Conservation (phyloP, 129 eudicot species). For the sunflower (Helianthus annuus) region HanXRQr2.0-SUNRISE NC_035445.2:132365481-132365980, state of each 20-base stretch:
- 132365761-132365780: constrained; percentile 43
- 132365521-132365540: too few relatives aligned
- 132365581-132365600: constrained; percentile 41
- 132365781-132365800: constrained; percentile 43
- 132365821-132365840: constrained; percentile 40
- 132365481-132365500: too few relatives aligned
- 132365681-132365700: constrained; percentile 28
- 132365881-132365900: constrained; percentile 48
- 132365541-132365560: neutral
- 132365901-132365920: constrained; percentile 49
- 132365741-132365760: constrained; percentile 42
- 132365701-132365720: constrained; percentile 50
- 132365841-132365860: constrained; percentile 39
- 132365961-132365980: constrained; percentile 42
- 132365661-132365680: constrained; percentile 21
- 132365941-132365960: constrained; percentile 26
- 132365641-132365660: constrained; percentile 36
- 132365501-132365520: neutral
- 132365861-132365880: constrained; percentile 59
- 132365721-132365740: constrained; percentile 44
- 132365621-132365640: constrained; percentile 45
- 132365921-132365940: constrained; percentile 20
- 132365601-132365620: constrained; percentile 43
- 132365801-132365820: constrained; percentile 39
- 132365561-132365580: constrained; percentile 33